Base-by-base conservation (phyloP, 768 basidiomycete genomes). In the Cantharellus cinnabarinus region DNA sequence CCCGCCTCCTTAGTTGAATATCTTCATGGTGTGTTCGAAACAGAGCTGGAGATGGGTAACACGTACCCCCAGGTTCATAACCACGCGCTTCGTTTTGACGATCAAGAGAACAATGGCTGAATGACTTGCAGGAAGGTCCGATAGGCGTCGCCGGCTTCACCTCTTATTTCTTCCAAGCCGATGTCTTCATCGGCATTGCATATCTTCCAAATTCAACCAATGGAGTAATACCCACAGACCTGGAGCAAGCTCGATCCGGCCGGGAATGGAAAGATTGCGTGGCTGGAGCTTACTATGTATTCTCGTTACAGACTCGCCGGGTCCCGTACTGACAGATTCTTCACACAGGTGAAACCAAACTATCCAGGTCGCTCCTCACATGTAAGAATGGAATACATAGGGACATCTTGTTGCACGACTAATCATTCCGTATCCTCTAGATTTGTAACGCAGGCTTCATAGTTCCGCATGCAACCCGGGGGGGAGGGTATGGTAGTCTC, bases 361-460 rank as follows among this genome's bases (percentile, higher is more conserved):
- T 93, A 91, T 70, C 90, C 89, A 4, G 88, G 88, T 44, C 75
- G 89, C 62, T 89, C 85, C 4, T 88, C 85, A 48, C 89, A 90
- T 76, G 89, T 86, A 66, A 73, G 86, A 78, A 37, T 50, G 3
- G 44, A 10, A 5, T 54, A 2, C 51, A 15, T 53, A 34, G 20
- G n/a, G 41, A 20, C 34, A 1, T 35, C 14, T 54, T 54, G 10
- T 54, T 54, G 20, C 20, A 29, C 20, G 5, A 3, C 55, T 3
- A 48, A 0, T 35, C 35, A 2, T 10, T 38, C 39, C 20, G 39
- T 4, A 5, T n/a, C 51, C 59, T 38, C 7, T 63, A 88, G 83
- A 85, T 85, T 61, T 89, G 88, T 71, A 95, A 94, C 65, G 89
- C 78, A 3, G 91, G 91, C 2, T 95, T 95, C 70, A 73, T 94